These are phyloP conservation scores for Fonsecaea pedrosoi DNA, from an alignment of 2,329 filamentous ascomycete species.

Conservation along the genomic window DNA sequence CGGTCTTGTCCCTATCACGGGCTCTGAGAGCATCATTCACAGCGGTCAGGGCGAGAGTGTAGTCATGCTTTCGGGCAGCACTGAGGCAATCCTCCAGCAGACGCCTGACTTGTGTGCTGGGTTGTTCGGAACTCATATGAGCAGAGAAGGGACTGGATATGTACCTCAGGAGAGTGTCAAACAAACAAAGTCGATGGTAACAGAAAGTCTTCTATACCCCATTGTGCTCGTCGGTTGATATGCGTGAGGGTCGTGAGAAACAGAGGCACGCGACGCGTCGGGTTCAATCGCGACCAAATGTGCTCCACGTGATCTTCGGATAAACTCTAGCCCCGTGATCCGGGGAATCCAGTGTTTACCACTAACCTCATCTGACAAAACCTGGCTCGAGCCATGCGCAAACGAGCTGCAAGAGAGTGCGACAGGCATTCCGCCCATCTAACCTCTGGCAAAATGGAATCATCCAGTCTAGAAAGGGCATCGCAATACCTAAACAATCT, in stretches of 20 bases:
- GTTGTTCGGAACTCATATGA: conserved; percentile 1
- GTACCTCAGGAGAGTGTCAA: not conserved
- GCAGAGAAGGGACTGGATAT: not conserved
- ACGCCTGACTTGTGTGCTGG: not conserved
- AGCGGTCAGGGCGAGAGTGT: conserved; percentile 20
- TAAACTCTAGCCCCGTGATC: not conserved
- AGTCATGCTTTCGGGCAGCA: conserved; percentile 27
- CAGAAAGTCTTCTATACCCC: not conserved
- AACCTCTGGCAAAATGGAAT: conserved; percentile 29
- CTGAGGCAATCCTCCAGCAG: conserved; percentile 23
- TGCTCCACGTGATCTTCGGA: not conserved
- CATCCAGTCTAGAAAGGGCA: conserved; percentile 59
- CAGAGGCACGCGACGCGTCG: not conserved
- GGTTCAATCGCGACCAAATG: not conserved
- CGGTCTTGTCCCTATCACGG: conserved; percentile 5
- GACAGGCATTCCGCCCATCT: not conserved
- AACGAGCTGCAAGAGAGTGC: not conserved
- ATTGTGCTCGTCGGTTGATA: too few relatives aligned
- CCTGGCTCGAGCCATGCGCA: not conserved
- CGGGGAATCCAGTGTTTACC: conserved; percentile 15
- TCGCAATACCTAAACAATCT: conserved; percentile 71
- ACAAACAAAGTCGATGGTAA: not conserved
- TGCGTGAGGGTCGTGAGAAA: too few relatives aligned
- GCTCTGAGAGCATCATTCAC: conserved; percentile 23
- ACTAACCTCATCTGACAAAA: conserved; percentile 19